Conservation (phyloP, 805 yeast genomes). For the Cyberlindnera saturnus region DNA sequence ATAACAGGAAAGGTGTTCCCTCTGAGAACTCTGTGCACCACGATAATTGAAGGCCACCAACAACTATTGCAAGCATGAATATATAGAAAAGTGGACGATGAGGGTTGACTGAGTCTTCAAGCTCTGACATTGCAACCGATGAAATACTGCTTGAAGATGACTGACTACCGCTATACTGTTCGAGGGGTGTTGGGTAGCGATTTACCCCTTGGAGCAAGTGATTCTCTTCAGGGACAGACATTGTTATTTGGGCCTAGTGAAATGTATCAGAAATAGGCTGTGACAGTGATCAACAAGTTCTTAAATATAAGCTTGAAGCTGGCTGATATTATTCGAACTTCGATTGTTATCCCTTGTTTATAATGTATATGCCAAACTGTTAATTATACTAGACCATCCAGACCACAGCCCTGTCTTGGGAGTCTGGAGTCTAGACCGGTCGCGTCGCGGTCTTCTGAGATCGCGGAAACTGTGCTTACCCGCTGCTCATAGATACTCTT, state of each 20-base stretch:
- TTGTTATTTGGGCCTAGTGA: background rate
- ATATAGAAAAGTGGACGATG: conserved; percentile 39
- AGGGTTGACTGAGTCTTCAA: conserved; percentile 33
- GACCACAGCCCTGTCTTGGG: no score
- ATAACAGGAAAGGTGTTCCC: conserved; percentile 55
- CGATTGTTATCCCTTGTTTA: no score
- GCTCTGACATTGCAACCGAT: conserved; percentile 12
- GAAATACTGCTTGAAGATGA: background rate
- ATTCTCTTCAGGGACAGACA: background rate
- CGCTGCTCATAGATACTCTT: no score
- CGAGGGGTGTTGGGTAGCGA: background rate
- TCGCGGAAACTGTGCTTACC: no score
- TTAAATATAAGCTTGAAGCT: no score
- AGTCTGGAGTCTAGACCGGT: no score
- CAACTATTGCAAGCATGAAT: conserved; percentile 37
- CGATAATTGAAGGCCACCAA: conserved; percentile 57
- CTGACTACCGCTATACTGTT: background rate
- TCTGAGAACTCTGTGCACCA: conserved; percentile 65
- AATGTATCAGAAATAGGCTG: background rate
- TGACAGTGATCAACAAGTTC: no score
- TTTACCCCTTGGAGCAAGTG: background rate
- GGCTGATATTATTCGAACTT: no score
- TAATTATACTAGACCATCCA: no score
- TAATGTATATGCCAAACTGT: no score
- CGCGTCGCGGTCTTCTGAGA: no score